Percentiles rank a stretch among this genome's conserved stretches.
phyloP scores from a whole-genome alignment of 208 protist species.

The Wallacemonas rigidus region DNA sequence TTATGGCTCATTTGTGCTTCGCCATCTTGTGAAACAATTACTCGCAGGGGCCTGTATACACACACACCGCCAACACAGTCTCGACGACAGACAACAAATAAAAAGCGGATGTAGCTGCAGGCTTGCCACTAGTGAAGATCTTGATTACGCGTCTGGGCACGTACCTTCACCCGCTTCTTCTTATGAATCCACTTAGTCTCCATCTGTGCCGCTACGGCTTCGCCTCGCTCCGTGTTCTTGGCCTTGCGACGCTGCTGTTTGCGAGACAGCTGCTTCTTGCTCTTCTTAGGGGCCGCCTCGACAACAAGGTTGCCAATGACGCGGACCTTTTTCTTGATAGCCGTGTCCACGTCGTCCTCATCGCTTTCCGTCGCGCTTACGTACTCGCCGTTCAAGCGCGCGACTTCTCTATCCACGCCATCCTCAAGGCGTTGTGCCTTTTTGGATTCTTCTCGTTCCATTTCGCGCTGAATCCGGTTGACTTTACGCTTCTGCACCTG shows the following conservation, averaged over 20 bases:
- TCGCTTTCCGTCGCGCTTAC: conserved; percentile 23
- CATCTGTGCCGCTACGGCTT: conserved; percentile 51
- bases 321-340: conserved; percentile 44
- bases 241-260: conserved; percentile 75
- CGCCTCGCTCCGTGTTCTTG: conserved; percentile 56
- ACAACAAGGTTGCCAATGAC: conserved; percentile 71
- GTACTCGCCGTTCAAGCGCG: conserved; percentile 42
- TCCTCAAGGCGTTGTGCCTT: conserved; percentile 47
- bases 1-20: too few species aligned
- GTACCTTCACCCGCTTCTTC: conserved; percentile 82
- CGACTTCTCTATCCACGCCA: conserved; percentile 68
- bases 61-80: too few species aligned
- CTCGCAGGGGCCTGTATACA: too few species aligned
- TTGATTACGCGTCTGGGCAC: conserved; percentile 82
- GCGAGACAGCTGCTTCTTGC: conserved; percentile 73
- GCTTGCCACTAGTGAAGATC: conserved; percentile 53
- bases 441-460: conserved; percentile 40
- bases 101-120: background rate
- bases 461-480: conserved; percentile 59
- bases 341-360: conserved; percentile 19
- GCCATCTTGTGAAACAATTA: too few species aligned
- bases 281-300: conserved; percentile 52
- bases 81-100: too few species aligned
- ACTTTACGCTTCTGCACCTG: conserved; percentile 87
- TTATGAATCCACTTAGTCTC: conserved; percentile 75